Evolutionary conservation across 2,329 filamentous ascomycete genomes (phyloP).

Genomic region (Stachybotrys echinatus): DNA sequence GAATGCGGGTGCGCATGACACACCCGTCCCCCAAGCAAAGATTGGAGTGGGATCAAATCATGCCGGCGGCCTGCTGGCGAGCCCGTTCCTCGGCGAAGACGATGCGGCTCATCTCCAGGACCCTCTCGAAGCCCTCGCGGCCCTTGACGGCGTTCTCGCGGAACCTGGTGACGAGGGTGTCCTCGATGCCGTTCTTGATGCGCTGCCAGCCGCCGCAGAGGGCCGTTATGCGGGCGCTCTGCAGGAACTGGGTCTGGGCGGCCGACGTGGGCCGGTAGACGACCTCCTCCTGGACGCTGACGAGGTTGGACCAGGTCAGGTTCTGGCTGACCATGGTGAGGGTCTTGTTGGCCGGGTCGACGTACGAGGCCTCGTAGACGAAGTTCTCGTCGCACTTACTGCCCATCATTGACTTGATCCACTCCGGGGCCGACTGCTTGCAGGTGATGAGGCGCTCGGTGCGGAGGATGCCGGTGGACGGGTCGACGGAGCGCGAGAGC

Average conservation of each 20-base stretch:
- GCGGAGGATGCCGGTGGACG: conserved; percentile 52
- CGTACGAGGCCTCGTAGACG: conserved; percentile 94
- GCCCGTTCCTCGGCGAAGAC: conserved; percentile 89
- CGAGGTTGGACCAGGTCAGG: conserved; percentile 84
- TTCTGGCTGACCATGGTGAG: conserved; percentile 97
- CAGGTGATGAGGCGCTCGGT: conserved; percentile 60
- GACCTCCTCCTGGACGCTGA: conserved; percentile 91
- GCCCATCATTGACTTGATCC: conserved; percentile 76
- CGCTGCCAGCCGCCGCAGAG: conserved; percentile 96
- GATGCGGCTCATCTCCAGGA: conserved; percentile 86
- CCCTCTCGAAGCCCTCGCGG: conserved; percentile 89
- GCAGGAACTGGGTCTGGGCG: conserved; percentile 72
- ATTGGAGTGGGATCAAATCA: neutral
- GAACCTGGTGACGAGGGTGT: conserved; percentile 83
- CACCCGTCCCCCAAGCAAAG: neutral
- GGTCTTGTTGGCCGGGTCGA: conserved; percentile 75
- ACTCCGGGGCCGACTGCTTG: conserved; percentile 64
- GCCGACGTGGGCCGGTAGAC: conserved; percentile 63
- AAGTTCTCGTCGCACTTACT: conserved; percentile 69
- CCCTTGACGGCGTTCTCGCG: conserved; percentile 87
- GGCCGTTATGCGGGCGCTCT: conserved; percentile 89
- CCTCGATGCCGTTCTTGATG: conserved; percentile 94
- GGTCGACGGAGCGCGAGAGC: conserved; percentile 61
- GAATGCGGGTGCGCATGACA: too few relatives aligned
- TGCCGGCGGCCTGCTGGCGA: conserved; percentile 26